Evolutionary conservation across 2,329 filamentous ascomycete genomes (phyloP), one percentile per base, ranked within the genome.

Genomic region (Microascus cirrosus): DNA sequence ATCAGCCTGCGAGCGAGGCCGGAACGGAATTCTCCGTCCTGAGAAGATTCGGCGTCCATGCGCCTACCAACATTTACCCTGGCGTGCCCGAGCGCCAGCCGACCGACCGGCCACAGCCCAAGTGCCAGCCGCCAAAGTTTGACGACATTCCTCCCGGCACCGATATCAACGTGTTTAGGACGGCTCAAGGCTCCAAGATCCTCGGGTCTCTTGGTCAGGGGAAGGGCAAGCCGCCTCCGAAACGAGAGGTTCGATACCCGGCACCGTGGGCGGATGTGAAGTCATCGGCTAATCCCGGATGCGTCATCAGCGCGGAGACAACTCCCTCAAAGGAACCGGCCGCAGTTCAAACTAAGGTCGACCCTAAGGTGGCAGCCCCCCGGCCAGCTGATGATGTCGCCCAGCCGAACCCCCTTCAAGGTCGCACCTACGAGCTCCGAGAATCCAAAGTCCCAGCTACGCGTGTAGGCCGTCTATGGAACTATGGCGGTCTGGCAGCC

Each of bases 401-500:
- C 42, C 42, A n/a, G 5, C 34, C 54, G 28, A 53, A 55, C 25
- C 51, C 57, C n/a, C 34, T 55, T 18, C 53, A 55, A 18, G 45
- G 35, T 65, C 70, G 12, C 62, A 7, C 69, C 3, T 90, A 95
- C 66, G 78, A 87, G 60, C 84, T 99, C 68, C 81, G 87, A 58
- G 93, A 97, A 67, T 99, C 94, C 11, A 86, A 85, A 61, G 92
- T 99, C 0, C 94, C 94, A 1, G 89, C 94, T 0, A 90, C 91
- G 8, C 85, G 94, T 3, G 73, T 99, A 56, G 87, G 92, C 51
- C 82, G 94, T 58, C 74, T 99, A 25, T 96, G 93, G 89, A 95
- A 99, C 71, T 99, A 97, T 68, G 83, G 90, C 58, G 91, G 94
- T 0, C 80, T 99, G 5, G 94, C 91, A 28, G 93, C 91, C 1